These are phyloP conservation scores for Mesostigma viride DNA, from an alignment of 139 green algal species.

Conservation along the genomic window DNA sequence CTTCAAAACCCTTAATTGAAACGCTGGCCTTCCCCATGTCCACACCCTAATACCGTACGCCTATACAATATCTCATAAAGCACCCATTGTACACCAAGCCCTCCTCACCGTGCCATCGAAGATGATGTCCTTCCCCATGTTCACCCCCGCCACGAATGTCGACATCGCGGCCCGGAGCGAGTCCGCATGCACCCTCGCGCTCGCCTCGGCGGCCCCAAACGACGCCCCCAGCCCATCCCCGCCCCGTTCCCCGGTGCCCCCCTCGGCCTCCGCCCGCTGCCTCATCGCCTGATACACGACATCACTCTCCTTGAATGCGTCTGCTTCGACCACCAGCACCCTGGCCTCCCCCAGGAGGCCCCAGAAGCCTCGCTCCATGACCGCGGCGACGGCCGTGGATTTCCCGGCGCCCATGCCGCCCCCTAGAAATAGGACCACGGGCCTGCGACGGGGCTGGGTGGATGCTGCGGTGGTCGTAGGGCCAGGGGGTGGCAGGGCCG, in stretches of 20 bases:
- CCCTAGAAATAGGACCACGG: constrained; percentile 18
- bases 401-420: constrained; percentile 25
- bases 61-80: too few species aligned
- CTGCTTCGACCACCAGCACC: background rate
- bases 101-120: constrained; percentile 27
- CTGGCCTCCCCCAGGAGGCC: too few species aligned
- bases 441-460: background rate
- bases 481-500: background rate
- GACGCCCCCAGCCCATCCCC: too few species aligned
- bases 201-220: too few species aligned
- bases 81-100: too few species aligned
- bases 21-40: too few species aligned
- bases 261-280: background rate
- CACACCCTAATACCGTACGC: too few species aligned
- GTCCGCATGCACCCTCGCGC: constrained; percentile 8
- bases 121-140: constrained; percentile 21
- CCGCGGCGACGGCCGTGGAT: constrained; percentile 8
- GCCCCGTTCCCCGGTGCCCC: too few species aligned
- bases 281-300: constrained; percentile 9
- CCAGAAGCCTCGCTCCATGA: constrained; percentile 14
- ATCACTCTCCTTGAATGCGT: constrained; percentile 22
- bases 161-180: constrained; percentile 11
- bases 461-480: background rate
- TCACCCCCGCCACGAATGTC: constrained; percentile 16
- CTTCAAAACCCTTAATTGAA: too few species aligned